Evolutionary conservation across 2,329 filamentous ascomycete genomes (phyloP).

Genomic region (Botryosphaeria dothidea): DNA sequence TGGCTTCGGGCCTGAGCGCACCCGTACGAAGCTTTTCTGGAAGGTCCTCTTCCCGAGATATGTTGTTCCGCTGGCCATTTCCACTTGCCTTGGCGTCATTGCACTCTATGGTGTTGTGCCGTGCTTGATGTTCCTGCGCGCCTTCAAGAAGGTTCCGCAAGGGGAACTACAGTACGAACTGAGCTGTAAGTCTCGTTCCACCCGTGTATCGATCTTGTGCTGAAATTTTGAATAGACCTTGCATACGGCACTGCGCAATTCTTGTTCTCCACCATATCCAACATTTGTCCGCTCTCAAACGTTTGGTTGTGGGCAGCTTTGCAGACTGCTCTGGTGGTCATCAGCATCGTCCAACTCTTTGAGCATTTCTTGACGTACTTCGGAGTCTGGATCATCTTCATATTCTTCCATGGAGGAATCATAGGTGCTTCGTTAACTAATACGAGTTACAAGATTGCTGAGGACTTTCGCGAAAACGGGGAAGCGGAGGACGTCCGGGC

Average conservation of each 20-base stretch:
- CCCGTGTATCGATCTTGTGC: background rate
- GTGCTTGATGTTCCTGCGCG: background rate
- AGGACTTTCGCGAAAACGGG: background rate
- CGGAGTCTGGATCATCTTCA: slow-evolving; percentile 4
- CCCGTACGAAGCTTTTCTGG: background rate
- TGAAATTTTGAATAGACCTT: background rate
- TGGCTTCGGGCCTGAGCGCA: slow-evolving; percentile 2
- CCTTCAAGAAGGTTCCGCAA: background rate
- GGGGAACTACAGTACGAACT: background rate
- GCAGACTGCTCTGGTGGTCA: background rate
- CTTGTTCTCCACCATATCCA: background rate
- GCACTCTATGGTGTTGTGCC: background rate
- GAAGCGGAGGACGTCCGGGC: background rate
- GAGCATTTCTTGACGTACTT: background rate
- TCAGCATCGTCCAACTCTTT: background rate
- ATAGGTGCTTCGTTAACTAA: background rate
- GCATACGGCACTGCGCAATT: background rate
- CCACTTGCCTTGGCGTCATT: background rate
- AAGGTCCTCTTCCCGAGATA: background rate
- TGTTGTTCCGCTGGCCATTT: background rate
- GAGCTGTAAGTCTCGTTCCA: background rate
- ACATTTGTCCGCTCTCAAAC: background rate
- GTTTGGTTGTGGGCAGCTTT: background rate
- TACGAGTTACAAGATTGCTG: background rate
- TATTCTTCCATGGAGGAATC: background rate